Conservation (phyloP, 106 monocot genomes). For the Amphibolis antarctica region DNA sequence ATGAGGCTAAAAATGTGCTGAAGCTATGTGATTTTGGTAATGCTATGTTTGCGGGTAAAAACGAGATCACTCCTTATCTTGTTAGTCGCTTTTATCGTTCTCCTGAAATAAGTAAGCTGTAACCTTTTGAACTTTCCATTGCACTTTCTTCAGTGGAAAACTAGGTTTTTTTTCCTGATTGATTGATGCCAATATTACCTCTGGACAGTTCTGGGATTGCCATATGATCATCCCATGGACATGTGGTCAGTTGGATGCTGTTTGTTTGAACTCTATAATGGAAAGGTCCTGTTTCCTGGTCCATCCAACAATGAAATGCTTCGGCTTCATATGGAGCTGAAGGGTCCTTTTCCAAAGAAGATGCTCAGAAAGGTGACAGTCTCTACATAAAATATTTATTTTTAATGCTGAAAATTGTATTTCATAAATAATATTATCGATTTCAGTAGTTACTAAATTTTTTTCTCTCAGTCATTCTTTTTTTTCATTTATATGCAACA, state of each 20-base stretch:
- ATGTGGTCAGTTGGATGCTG: conserved; percentile 99
- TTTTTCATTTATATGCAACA: neutral
- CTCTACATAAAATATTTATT: too few species aligned
- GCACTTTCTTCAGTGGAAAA: conserved; percentile 2
- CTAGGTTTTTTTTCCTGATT: conserved; percentile 1
- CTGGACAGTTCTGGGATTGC: conserved; percentile 78
- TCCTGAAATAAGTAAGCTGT: conserved; percentile 92
- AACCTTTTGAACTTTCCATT: neutral
- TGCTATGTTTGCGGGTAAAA: conserved; percentile 94
- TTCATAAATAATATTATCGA: too few species aligned
- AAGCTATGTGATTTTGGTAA: conserved; percentile 99
- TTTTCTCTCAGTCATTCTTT: conserved; percentile 1
- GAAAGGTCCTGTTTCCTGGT: conserved; percentile 92
- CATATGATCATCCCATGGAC: conserved; percentile 93
- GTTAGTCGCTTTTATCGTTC: conserved; percentile 99
- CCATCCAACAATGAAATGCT: conserved; percentile 97
- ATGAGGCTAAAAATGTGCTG: conserved; percentile 85
- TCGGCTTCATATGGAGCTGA: conserved; percentile 93
- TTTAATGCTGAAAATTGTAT: too few species aligned
- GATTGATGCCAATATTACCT: conserved; percentile 5
- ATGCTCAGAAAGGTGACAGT: conserved; percentile 95
- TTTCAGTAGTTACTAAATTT: neutral
- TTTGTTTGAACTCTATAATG: conserved; percentile 85
- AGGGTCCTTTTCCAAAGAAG: conserved; percentile 92
- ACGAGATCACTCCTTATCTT: conserved; percentile 94